Evolutionary conservation across 371 early-diverging fungal species (phyloP), one percentile per base, ranked within the genome.

Genomic region (Mucor irregularis): DNA sequence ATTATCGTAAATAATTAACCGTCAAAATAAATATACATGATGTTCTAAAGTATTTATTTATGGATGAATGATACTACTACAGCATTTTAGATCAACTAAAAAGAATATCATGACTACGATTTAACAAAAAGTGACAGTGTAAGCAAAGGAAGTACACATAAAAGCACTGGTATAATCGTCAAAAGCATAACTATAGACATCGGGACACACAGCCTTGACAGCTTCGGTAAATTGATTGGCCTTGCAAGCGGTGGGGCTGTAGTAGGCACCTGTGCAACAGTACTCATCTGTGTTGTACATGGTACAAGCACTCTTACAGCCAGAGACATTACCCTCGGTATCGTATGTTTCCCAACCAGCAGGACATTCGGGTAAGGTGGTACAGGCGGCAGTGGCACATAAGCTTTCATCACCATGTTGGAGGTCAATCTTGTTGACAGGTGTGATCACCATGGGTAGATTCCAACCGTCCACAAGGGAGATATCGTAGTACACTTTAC

Each of bases 151-250:
- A 2, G 51, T 24, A 60, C 82, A 82, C 51, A 64, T 52, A 35
- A 57, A 76, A 24, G 73, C 76, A 50, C 65, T 66, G 7, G 69
- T 69, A 17, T 45, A 53, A 56, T 83, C 83, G 61, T 83, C 83
- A 52, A 73, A 83, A 44, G 78, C 78, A 58, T 73, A 83, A 24
- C 66, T 69, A 62, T 83, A 83, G 7, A 71, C 81, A 61, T 81
- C 72, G 5, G 77, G 76, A 55, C 78, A 77, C 9, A 37, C 56
- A 28, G 35, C 53, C 48, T 74, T 69, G 24, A 74, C 71, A 5
- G 40, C 47, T 2, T 54, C 30, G 21, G 78, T 56, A 25, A 60
- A 78, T n/a, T 49, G n/a, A 42, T 61, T 70, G 16, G 64, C 47
- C 6, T 38, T 47, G 30, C 78, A 78, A 17, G 47, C 51, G 11